Conservation (phyloP, 345 rosid genomes). For the Corchorus capsularis region DNA sequence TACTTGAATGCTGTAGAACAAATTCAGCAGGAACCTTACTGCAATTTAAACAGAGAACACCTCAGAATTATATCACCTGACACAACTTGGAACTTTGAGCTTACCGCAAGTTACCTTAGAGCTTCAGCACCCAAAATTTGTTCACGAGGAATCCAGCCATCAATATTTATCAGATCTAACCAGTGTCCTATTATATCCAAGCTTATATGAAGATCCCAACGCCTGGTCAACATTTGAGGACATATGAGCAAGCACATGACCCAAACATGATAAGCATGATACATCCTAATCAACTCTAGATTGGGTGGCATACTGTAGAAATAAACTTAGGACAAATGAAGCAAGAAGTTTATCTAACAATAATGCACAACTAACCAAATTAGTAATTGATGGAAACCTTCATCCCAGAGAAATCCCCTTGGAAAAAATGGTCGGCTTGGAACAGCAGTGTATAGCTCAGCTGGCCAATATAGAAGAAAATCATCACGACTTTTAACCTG, state of each 20-base stretch:
- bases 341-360: conserved; percentile 16
- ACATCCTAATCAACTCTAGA: conserved; percentile 20
- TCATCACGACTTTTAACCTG: conserved; percentile 52
- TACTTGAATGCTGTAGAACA: conserved; percentile 75
- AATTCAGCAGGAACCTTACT: conserved; percentile 84
- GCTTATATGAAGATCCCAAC: conserved; percentile 79
- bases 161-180: conserved; percentile 91
- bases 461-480: conserved; percentile 84
- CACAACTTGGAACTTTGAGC: conserved; percentile 17
- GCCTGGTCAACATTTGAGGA: conserved; percentile 53
- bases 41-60: conserved; percentile 40
- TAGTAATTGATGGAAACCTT: conserved; percentile 92
- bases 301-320: conserved; percentile 6
- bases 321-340: conserved; percentile 2
- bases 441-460: conserved; percentile 92
- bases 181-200: conserved; percentile 94
- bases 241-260: conserved; percentile 16
- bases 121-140: conserved; percentile 95
- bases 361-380: conserved; percentile 61
- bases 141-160: conserved; percentile 98
- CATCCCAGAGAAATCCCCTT: conserved; percentile 97
- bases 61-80: conserved; percentile 5
- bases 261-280: conserved; percentile 4
- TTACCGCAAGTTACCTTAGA: conserved; percentile 52
- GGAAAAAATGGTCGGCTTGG: conserved; percentile 93